Evolutionary conservation across 768 basidiomycete genomes (phyloP).

Genomic region (Suillus fuscotomentosus): DNA sequence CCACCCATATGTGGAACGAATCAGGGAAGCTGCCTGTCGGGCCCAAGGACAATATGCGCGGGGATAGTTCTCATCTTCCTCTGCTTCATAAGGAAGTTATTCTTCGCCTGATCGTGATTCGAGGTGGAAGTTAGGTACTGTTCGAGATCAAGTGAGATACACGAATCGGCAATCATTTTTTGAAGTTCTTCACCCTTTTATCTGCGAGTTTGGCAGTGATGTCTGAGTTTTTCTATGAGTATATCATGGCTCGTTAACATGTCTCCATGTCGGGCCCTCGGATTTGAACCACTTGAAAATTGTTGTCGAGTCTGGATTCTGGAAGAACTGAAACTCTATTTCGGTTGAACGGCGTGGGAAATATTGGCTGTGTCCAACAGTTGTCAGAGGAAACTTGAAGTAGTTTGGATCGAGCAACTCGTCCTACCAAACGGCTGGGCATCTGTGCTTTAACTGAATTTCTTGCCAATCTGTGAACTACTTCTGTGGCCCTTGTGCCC

Average conservation of each 20-base stretch:
- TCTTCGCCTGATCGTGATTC: constrained; percentile 24
- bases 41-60: constrained; percentile 33
- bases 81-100: constrained; percentile 33
- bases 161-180: background rate
- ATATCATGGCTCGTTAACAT: constrained; percentile 23
- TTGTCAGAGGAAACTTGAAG: background rate
- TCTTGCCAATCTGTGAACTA: constrained; percentile 17
- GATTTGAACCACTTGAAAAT: constrained; percentile 29
- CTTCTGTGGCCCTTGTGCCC: constrained; percentile 32
- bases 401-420: background rate
- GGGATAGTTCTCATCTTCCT: constrained; percentile 32
- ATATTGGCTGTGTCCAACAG: background rate
- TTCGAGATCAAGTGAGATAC: constrained; percentile 12
- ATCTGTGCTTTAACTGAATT: constrained; percentile 5
- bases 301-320: constrained; percentile 14
- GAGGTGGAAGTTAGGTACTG: constrained; percentile 21
- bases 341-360: background rate
- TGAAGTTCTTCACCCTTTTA: background rate
- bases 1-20: constrained; percentile 30
- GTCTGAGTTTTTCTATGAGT: constrained; percentile 27
- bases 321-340: background rate
- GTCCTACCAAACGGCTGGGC: background rate
- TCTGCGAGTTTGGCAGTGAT: background rate
- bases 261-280: constrained; percentile 13
- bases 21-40: constrained; percentile 16